Evolutionary conservation across 2,329 filamentous ascomycete genomes (phyloP).

Genomic region (Ceratocystis smalleyi): DNA sequence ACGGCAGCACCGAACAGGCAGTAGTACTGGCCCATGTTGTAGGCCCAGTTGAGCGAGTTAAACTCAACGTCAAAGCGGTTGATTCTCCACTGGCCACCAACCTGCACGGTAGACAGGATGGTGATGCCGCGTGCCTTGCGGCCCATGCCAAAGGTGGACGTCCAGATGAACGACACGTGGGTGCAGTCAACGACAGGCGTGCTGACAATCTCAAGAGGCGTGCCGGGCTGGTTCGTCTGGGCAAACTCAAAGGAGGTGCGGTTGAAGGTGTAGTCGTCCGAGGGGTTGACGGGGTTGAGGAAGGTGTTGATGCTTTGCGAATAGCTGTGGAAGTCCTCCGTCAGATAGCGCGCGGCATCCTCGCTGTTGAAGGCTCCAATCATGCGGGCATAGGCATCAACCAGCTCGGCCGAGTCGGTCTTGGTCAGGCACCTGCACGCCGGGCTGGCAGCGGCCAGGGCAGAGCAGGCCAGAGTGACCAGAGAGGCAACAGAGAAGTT

Average conservation of each 20-base stretch:
- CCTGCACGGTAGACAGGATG: slow-evolving; percentile 18
- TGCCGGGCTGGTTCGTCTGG: slow-evolving; percentile 13
- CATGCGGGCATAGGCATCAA: slow-evolving; percentile 30
- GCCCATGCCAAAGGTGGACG: slow-evolving; percentile 16
- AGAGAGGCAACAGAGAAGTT: slow-evolving; percentile 7
- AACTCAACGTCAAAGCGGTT: slow-evolving; percentile 18
- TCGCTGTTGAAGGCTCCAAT: slow-evolving; percentile 42
- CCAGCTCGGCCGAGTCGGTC: slow-evolving; percentile 14
- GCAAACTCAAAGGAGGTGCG: slow-evolving; percentile 14
- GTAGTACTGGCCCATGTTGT: slow-evolving; percentile 17
- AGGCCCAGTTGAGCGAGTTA: slow-evolving; percentile 18
- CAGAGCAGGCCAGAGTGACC: slow-evolving; percentile 12
- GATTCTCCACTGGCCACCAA: slow-evolving; percentile 17
- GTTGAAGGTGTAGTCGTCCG: slow-evolving; percentile 17
- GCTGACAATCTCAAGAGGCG: slow-evolving; percentile 10
- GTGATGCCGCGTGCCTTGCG: slow-evolving; percentile 16
- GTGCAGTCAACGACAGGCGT: slow-evolving; percentile 16
- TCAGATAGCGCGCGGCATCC: slow-evolving; percentile 15
- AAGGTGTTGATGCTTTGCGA: slow-evolving; percentile 19
- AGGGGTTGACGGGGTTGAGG: slow-evolving; percentile 12
- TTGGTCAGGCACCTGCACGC: slow-evolving; percentile 17
- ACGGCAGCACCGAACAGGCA: slow-evolving; percentile 16
- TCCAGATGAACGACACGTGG: slow-evolving; percentile 17
- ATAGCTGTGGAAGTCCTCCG: slow-evolving; percentile 16
- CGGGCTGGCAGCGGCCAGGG: slow-evolving; percentile 8